Conservation (phyloP, 495 filamentous ascomycete genomes). For the Aspergillus affinis region DNA sequence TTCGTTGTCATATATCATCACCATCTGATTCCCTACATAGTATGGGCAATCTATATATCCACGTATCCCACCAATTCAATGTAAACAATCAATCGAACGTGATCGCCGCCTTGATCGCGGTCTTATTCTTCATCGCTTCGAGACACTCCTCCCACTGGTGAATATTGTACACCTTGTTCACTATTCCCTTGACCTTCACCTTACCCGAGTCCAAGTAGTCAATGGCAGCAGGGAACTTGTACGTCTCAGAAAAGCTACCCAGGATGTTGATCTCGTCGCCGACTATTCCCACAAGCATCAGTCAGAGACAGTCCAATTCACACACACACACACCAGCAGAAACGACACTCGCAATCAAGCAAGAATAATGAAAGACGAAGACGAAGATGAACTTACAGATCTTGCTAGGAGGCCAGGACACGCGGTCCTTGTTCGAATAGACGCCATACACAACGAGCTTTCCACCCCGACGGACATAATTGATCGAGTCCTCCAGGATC, state of each 20-base stretch:
- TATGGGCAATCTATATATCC: conserved; percentile 4
- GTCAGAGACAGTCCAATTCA: conserved; percentile 8
- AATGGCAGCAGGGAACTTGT: conserved; percentile 72
- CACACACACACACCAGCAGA: conserved; percentile 6
- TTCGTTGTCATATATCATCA: neutral
- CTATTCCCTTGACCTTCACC: conserved; percentile 57
- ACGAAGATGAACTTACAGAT: conserved; percentile 45
- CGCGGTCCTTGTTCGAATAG: conserved; percentile 58
- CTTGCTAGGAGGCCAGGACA: conserved; percentile 66
- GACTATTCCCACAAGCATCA: conserved; percentile 19
- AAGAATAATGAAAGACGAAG: neutral
- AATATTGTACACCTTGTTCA: conserved; percentile 52
- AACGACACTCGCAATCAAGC: conserved; percentile 7
- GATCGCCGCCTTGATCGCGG: conserved; percentile 70
- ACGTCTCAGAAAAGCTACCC: conserved; percentile 67
- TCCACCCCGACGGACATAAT: conserved; percentile 67
- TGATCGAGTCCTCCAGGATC: conserved; percentile 67
- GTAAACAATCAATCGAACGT: conserved; percentile 54
- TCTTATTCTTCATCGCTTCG: conserved; percentile 57
- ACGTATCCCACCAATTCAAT: neutral
- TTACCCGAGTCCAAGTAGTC: conserved; percentile 67
- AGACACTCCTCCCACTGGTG: conserved; percentile 47
- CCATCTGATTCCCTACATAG: conserved; percentile 2
- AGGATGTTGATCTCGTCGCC: conserved; percentile 68
- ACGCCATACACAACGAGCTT: conserved; percentile 71